A percentile compares a stretch with the other conserved stretches of the same genome.
These are phyloP conservation scores for Aquilaria sinensis DNA, from an alignment of 345 rosid genomes.

Conservation along the genomic window DNA sequence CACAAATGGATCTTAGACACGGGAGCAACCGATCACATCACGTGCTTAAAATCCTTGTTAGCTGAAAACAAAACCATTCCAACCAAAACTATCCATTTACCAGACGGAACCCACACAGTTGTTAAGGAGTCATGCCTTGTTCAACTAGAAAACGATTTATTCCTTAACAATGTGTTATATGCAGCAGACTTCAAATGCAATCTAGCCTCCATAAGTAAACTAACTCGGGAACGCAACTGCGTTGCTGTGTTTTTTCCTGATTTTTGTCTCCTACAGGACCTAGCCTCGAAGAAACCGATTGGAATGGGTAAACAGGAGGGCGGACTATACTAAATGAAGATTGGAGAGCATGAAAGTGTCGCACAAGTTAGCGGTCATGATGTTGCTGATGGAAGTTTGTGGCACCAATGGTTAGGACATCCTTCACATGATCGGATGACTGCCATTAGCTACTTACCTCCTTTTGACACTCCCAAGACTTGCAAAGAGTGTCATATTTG, in stretches of 20 bases:
- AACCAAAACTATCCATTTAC: too few relatives aligned
- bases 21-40: too few relatives aligned
- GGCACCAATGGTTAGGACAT: neutral
- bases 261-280: neutral
- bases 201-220: too few relatives aligned
- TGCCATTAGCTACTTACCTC: neutral
- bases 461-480: neutral
- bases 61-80: too few relatives aligned
- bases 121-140: too few relatives aligned
- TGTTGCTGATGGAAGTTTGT: neutral
- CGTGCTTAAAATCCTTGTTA: too few relatives aligned
- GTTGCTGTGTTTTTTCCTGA: neutral
- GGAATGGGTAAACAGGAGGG: neutral
- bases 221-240: neutral
- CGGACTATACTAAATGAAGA: neutral
- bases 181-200: too few relatives aligned
- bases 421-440: neutral
- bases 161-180: too few relatives aligned
- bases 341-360: neutral
- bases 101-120: too few relatives aligned
- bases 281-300: neutral
- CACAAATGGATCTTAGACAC: too few relatives aligned
- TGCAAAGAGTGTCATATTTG: neutral
- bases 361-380: neutral
- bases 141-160: too few relatives aligned